A percentile compares a stretch with the other conserved stretches of the same genome.
These are phyloP conservation scores for Zygosaccharomyces sapae DNA, from an alignment of 1,139 yeast species.

Conservation along the genomic window DNA sequence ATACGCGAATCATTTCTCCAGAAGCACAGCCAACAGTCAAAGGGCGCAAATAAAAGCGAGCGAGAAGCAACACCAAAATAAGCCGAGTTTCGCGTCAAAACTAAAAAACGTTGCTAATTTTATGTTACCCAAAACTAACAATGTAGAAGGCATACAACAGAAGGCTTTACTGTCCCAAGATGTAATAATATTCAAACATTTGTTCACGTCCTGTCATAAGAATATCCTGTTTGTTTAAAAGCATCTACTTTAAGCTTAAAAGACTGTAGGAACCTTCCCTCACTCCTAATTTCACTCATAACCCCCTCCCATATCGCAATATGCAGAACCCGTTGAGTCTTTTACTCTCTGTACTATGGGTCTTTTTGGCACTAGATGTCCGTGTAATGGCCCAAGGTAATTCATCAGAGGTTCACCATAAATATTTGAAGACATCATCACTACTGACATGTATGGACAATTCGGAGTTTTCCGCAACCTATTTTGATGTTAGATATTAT, in stretches of 20 bases:
- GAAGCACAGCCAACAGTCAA: background rate
- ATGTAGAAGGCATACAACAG: too few relatives aligned
- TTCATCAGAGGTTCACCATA: conserved; percentile 13
- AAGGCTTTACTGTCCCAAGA: too few relatives aligned
- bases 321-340: conserved; percentile 1
- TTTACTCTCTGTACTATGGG: conserved; percentile 1
- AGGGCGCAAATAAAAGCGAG: background rate
- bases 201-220: too few relatives aligned
- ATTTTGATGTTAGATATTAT: conserved; percentile 68
- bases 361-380: conserved; percentile 2
- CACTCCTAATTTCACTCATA: too few relatives aligned
- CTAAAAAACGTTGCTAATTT: background rate
- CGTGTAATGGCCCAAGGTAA: conserved; percentile 3
- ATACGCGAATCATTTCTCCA: background rate
- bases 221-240: too few relatives aligned
- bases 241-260: too few relatives aligned
- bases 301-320: too few relatives aligned
- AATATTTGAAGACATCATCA: conserved; percentile 51
- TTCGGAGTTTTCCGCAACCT: conserved; percentile 84
- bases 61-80: background rate
- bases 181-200: too few relatives aligned
- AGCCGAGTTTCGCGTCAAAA: background rate
- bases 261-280: too few relatives aligned
- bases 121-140: background rate
- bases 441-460: conserved; percentile 88